These are phyloP conservation scores for Annulohypoxylon truncatum DNA, from an alignment of 2,329 filamentous ascomycete species.

Conservation along the genomic window DNA sequence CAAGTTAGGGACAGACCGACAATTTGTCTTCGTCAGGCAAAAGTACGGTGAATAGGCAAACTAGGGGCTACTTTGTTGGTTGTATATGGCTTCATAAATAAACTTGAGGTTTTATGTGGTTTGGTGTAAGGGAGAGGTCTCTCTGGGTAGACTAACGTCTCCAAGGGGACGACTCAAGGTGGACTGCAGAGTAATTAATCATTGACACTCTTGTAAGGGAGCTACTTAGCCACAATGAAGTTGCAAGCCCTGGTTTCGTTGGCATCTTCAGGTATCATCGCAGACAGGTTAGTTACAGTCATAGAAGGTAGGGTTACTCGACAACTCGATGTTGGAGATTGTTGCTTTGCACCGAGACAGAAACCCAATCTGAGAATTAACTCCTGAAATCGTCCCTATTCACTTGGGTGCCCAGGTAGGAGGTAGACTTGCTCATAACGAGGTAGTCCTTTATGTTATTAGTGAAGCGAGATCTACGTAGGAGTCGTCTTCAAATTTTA, in stretches of 20 bases:
- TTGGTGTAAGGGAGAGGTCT: background rate
- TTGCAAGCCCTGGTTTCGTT: background rate
- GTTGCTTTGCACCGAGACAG: background rate
- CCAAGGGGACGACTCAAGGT: background rate
- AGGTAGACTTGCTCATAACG: too few species aligned
- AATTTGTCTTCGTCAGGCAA: too few species aligned
- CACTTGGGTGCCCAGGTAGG: too few species aligned
- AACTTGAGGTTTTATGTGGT: background rate
- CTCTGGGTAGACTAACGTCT: background rate
- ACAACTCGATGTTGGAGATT: background rate
- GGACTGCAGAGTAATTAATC: too few species aligned
- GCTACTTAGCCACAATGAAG: background rate
- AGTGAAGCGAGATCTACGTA: too few species aligned
- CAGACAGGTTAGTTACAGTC: too few species aligned
- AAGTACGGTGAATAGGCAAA: too few species aligned
- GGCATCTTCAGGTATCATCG: background rate
- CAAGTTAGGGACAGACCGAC: too few species aligned
- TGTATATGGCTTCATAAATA: background rate
- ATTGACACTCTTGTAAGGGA: background rate
- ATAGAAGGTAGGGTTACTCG: too few species aligned
- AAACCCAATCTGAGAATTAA: background rate
- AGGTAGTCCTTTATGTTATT: too few species aligned
- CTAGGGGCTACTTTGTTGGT: too few species aligned
- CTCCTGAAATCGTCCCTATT: background rate
- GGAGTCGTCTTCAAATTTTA: background rate